Evolutionary conservation across 129 eudicot genomes (phyloP).

Genomic region (Lactuca saligna): DNA sequence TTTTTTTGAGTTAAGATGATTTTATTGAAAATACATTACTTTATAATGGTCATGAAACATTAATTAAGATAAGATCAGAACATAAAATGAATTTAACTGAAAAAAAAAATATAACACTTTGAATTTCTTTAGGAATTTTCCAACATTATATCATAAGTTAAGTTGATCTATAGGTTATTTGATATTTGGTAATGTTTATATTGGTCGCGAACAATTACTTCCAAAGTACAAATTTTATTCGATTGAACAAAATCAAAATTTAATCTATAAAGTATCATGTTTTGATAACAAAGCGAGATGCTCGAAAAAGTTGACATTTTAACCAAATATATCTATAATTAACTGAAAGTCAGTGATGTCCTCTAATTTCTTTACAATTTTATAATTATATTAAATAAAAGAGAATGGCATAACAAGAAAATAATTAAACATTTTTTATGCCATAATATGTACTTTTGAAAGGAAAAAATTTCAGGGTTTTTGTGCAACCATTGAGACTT

Average conservation of each 20-base stretch:
- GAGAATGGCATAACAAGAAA: not conserved
- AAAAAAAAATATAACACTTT: too few species aligned
- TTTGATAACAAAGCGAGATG: not conserved
- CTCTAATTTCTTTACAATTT: constrained; percentile 1
- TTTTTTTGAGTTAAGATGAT: too few species aligned
- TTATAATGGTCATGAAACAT: too few species aligned
- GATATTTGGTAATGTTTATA: too few species aligned
- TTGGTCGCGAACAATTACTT: too few species aligned
- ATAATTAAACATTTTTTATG: not conserved
- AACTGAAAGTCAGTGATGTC: constrained; percentile 26
- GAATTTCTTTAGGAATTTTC: too few species aligned
- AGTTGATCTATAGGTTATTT: too few species aligned
- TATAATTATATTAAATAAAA: constrained; percentile 13
- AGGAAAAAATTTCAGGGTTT: not conserved
- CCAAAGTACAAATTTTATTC: too few species aligned
- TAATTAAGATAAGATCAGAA: too few species aligned
- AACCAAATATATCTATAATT: constrained; percentile 21
- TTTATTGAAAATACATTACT: too few species aligned
- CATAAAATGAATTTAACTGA: too few species aligned
- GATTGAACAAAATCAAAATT: not conserved
- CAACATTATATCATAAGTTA: too few species aligned
- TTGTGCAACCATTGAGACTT: constrained; percentile 18
- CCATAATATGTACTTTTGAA: constrained; percentile 13
- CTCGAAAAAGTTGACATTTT: constrained; percentile 22
- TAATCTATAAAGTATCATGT: constrained; percentile 1